A percentile compares a stretch with the other conserved stretches of the same genome.
phyloP scores from a whole-genome alignment of 176 grass and related monocot genomes.

The Lolium multiflorum region DNA sequence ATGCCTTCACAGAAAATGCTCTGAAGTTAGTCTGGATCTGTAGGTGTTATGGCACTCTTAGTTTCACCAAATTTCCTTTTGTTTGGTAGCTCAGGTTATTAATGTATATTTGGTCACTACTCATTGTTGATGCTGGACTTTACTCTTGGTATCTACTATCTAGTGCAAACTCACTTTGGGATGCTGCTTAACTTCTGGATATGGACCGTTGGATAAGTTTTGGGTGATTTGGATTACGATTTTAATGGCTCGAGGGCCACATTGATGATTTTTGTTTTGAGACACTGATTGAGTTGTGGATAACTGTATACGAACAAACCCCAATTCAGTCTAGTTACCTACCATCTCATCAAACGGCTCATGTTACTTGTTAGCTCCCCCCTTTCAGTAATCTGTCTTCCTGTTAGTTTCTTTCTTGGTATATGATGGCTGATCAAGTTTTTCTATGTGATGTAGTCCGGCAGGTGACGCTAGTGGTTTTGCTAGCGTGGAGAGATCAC shows the following conservation, averaged over 20 bases:
- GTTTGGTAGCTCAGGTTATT: background rate
- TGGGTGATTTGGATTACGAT: background rate
- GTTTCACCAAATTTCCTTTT: constrained; percentile 23
- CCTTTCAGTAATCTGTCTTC: constrained; percentile 1
- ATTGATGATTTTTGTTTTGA: background rate
- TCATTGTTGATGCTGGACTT: background rate
- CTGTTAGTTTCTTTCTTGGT: constrained; percentile 16
- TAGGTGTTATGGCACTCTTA: background rate
- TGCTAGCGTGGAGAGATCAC: constrained; percentile 76
- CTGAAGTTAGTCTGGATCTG: constrained; percentile 2
- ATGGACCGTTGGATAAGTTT: background rate
- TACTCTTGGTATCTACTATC: background rate
- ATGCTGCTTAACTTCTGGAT: background rate
- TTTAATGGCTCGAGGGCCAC: background rate
- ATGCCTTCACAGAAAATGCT: background rate
- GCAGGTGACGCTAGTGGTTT: constrained; percentile 73
- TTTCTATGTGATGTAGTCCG: constrained; percentile 57
- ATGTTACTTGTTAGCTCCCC: too few relatives aligned
- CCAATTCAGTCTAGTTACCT: background rate
- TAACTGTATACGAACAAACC: background rate
- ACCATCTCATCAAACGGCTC: too few relatives aligned
- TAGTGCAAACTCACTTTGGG: background rate
- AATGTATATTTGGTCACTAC: background rate
- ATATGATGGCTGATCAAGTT: constrained; percentile 31
- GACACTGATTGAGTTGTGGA: background rate